These are phyloP conservation scores for Onygena corvina DNA, from an alignment of 2,329 filamentous ascomycete genomes.

Conservation along the genomic window DNA sequence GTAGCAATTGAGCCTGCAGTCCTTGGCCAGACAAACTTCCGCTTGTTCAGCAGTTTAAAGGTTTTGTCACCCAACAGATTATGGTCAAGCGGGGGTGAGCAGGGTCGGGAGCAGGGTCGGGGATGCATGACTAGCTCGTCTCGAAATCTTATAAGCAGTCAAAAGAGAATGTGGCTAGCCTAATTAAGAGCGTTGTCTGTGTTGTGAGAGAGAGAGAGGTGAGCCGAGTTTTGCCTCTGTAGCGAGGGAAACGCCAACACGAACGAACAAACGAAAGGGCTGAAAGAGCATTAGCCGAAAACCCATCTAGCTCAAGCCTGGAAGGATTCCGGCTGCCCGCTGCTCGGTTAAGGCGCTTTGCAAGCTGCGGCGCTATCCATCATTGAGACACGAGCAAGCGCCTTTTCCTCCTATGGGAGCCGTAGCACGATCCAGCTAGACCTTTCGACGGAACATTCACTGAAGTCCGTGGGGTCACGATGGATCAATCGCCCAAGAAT, in stretches of 20 bases:
- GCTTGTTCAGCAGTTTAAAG: background rate
- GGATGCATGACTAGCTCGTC: background rate
- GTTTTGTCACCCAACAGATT: background rate
- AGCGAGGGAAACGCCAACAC: background rate
- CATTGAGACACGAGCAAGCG: too few species aligned
- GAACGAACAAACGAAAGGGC: background rate
- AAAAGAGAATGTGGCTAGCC: background rate
- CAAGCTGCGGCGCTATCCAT: too few species aligned
- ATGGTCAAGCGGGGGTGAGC: background rate
- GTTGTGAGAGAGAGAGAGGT: too few species aligned
- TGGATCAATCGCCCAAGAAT: too few species aligned
- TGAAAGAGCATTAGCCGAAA: constrained; percentile 2
- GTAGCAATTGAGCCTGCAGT: background rate
- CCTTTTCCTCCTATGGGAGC: too few species aligned
- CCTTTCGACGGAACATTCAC: too few species aligned
- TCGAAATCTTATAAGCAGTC: constrained; percentile 1
- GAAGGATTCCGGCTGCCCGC: too few species aligned
- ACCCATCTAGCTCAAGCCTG: background rate
- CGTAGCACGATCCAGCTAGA: too few species aligned
- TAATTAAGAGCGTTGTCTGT: too few species aligned
- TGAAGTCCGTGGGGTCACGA: too few species aligned
- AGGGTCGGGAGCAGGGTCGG: background rate
- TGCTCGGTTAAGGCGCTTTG: too few species aligned
- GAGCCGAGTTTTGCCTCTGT: background rate
- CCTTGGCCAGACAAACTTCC: background rate